Evolutionary conservation across 768 basidiomycete species (phyloP).

Genomic region (Pleurotus salmoneostramineus): DNA sequence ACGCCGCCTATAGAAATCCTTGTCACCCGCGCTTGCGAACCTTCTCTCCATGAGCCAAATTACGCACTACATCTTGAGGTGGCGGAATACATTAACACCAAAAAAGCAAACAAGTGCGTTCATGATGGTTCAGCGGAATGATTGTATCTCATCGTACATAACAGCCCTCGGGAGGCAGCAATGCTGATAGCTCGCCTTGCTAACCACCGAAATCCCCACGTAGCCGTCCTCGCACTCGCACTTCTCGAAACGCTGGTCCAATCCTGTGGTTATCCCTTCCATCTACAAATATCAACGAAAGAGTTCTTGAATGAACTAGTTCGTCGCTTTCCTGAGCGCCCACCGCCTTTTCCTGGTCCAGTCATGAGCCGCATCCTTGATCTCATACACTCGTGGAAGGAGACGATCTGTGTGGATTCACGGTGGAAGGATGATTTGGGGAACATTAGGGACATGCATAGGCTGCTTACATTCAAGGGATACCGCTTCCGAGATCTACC

Average conservation of each 20-base stretch:
- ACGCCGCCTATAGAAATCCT: slow-evolving; percentile 67
- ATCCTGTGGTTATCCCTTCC: slow-evolving; percentile 95
- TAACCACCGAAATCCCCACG: slow-evolving; percentile 91
- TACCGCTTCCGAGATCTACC: slow-evolving; percentile 64
- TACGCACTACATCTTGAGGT: slow-evolving; percentile 91
- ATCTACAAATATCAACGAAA: slow-evolving; percentile 95
- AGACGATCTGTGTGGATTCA: slow-evolving; percentile 82
- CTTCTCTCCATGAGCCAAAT: slow-evolving; percentile 83
- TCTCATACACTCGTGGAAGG: slow-evolving; percentile 92
- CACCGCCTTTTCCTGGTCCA: slow-evolving; percentile 90
- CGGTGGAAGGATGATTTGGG: slow-evolving; percentile 96
- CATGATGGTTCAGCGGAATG: background rate
- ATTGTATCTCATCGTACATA: background rate
- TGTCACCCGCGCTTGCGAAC: slow-evolving; percentile 82
- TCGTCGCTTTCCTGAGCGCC: slow-evolving; percentile 94
- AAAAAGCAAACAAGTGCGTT: slow-evolving; percentile 93
- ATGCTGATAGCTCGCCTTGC: slow-evolving; percentile 80
- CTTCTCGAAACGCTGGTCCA: slow-evolving; percentile 91
- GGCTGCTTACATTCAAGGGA: slow-evolving; percentile 91
- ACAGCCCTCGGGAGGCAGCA: slow-evolving; percentile 86
- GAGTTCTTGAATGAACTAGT: slow-evolving; percentile 99
- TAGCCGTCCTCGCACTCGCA: slow-evolving; percentile 80
- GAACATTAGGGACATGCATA: slow-evolving; percentile 97
- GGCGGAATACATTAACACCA: slow-evolving; percentile 87
- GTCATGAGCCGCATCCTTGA: slow-evolving; percentile 95